These are phyloP conservation scores for Chalciporus pseudorubinellus DNA, from an alignment of 768 basidiomycete genomes.

Conservation along the genomic window DNA sequence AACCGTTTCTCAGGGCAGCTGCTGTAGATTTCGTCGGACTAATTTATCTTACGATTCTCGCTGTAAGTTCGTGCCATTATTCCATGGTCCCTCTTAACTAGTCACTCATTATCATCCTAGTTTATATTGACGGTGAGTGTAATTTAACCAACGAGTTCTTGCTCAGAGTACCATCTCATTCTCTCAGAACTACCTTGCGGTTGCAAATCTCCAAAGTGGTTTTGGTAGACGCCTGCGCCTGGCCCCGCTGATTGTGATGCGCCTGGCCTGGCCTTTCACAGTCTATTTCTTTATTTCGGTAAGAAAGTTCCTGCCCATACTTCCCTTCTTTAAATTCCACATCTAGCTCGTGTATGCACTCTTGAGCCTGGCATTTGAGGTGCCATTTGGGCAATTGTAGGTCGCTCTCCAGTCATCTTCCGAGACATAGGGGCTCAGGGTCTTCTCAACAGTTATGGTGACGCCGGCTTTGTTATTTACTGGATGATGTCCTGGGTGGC, in stretches of 20 bases:
- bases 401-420: slow-evolving; percentile 12
- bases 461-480: slow-evolving; percentile 56
- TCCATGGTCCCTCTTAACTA: slow-evolving; percentile 2
- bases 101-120: slow-evolving; percentile 10
- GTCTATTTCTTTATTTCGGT: slow-evolving; percentile 45
- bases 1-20: slow-evolving; percentile 39
- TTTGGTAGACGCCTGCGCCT: slow-evolving; percentile 39
- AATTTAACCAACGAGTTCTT: neutral
- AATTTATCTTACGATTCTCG: slow-evolving; percentile 44
- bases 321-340: neutral
- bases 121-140: slow-evolving; percentile 28
- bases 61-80: slow-evolving; percentile 14
- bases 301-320: slow-evolving; percentile 10
- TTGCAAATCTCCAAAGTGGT: slow-evolving; percentile 37
- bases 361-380: slow-evolving; percentile 56
- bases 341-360: slow-evolving; percentile 57
- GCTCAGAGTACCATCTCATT: neutral
- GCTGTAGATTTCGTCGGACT: slow-evolving; percentile 55
- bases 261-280: slow-evolving; percentile 37
- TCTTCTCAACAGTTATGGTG: slow-evolving; percentile 38
- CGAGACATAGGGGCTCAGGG: neutral
- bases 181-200: slow-evolving; percentile 31
- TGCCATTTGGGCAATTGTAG: slow-evolving; percentile 50
- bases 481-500: slow-evolving; percentile 64
- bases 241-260: slow-evolving; percentile 38